Base-by-base conservation (phyloP, 2,329 filamentous ascomycete genomes). In the Beauveria sp. region DNA sequence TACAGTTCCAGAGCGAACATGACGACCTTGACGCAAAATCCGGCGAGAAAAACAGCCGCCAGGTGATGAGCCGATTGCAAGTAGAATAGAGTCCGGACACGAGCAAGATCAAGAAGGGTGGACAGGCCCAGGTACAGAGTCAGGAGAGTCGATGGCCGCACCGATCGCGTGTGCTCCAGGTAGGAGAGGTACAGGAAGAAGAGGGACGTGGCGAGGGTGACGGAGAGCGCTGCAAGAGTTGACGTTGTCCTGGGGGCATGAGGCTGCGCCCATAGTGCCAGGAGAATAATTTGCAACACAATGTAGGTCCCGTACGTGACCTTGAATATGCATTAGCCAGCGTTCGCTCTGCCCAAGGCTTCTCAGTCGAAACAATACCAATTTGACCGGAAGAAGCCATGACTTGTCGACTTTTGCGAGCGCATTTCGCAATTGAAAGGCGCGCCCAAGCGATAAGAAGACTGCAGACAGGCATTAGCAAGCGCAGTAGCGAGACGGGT, bases 131-230 rank as follows among this genome's bases (percentile, higher is more conserved):
- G 58, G 56, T 70, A 76, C 7, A 65, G 52, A 45, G 61, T 66
- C 18, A 76, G 62, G 3, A 74, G 55, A 1, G 71, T 65, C 1
- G 73, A 75, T 3, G 74, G 73, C 12, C 70, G 65, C 12, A 73
- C 64, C 7, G 71, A 68, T 3, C 68, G 66, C 7, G 61, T 63
- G 60, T 76, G 73, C 56, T 75, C 72, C 8, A 65, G 57, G 54
- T 69, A 74, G 0, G 72, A 75, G 10, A 71, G 46, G 8, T 62
- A 55, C 3, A 65, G 42, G 16, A 68, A 62, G 22, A 66, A 47
- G 2, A 56, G 34, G 26, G 58, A 66, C 24, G 60, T 65, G 14
- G 63, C 62, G 3, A 68, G 62, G 4, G 64, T 64, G 12, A 67
- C 45, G 1, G 59, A 50, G 5, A 64, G 63, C 24, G 62, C 62